phyloP scores from a whole-genome alignment of 345 rosid genomes.

The Geranium rotundifolium region DNA sequence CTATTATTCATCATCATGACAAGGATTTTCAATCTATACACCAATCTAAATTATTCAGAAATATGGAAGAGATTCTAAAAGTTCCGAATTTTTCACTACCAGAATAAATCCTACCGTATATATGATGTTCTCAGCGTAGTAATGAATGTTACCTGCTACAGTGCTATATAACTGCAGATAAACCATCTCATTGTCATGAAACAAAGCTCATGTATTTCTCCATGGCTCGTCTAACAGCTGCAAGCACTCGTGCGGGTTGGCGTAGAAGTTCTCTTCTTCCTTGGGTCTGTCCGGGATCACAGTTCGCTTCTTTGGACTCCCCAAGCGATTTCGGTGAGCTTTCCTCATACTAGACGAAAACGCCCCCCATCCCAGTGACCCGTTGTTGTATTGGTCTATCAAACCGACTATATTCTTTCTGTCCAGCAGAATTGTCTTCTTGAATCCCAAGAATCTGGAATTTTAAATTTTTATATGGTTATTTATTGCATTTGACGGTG shows the following conservation, averaged over 20 bases:
- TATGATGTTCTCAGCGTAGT: neutral
- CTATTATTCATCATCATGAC: neutral
- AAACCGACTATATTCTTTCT: constrained; percentile 22
- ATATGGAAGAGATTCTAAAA: neutral
- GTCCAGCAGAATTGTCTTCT: constrained; percentile 19
- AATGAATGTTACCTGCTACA: too few species aligned
- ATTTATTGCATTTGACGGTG: neutral
- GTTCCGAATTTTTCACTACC: neutral
- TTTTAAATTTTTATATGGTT: too few species aligned
- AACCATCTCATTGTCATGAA: constrained; percentile 15
- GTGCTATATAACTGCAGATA: too few species aligned
- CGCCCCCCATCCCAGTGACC: constrained; percentile 20
- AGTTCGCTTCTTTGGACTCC: constrained; percentile 22
- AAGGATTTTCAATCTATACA: neutral
- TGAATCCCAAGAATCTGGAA: constrained; percentile 25
- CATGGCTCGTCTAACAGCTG: constrained; percentile 10
- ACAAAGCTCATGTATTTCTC: constrained; percentile 27
- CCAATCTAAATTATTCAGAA: neutral
- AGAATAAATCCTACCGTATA: neutral
- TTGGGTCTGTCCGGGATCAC: constrained; percentile 29
- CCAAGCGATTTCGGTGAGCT: constrained; percentile 21
- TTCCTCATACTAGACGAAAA: constrained; percentile 20
- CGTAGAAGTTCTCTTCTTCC: constrained; percentile 41
- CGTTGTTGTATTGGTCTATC: constrained; percentile 18
- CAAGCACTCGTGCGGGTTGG: constrained; percentile 43